Evolutionary conservation across 768 basidiomycete genomes (phyloP), one percentile per base, ranked within the genome.

Genomic region (Suillus discolor): DNA sequence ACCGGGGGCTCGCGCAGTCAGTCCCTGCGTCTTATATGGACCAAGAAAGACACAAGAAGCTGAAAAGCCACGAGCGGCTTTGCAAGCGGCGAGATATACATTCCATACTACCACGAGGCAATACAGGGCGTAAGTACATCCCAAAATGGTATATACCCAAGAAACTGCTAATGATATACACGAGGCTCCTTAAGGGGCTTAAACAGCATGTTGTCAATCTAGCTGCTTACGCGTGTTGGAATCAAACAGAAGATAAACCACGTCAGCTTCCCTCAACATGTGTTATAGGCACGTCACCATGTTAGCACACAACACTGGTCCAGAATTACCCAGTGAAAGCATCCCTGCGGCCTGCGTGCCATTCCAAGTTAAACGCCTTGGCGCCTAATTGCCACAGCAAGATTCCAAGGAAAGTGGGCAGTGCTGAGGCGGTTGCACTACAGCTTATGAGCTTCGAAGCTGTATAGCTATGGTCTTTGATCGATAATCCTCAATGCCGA

Each of bases 1-100:
- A 73, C 74, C 68, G 69, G 67, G 63, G 61, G 67, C 68, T 72
- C 67, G 70, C 66, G 70, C 71, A 73, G 69, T 74, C 66, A 71
- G 65, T 67, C 66, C 66, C 65, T 54, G 59, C 57, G 68, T 57
- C 70, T 66, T 69, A 61, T 61, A 67, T 59, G 64, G 59, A 65
- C 23, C 67, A 67, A 71, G 64, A 69, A 36, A 62, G 28, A 34
- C 54, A 63, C 53, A 68, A 53, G 63, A 57, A 51, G 64, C 34
- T 72, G 55, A 45, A 25, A 28, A 16, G 20, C 25, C 54, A 55
- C 54, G 54, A 55, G 54, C 54, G 54, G 54, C 54, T 55, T n/a
- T 55, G 12, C 31, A 55, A 42, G 28, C 41, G 12, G 59, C 59
- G 28, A 60, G 57, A 60, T 18, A 41, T 59, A 60, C 38, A 23